Conservation (phyloP, 805 yeast genomes). For the Wickerhamiella lipophila region DNA sequence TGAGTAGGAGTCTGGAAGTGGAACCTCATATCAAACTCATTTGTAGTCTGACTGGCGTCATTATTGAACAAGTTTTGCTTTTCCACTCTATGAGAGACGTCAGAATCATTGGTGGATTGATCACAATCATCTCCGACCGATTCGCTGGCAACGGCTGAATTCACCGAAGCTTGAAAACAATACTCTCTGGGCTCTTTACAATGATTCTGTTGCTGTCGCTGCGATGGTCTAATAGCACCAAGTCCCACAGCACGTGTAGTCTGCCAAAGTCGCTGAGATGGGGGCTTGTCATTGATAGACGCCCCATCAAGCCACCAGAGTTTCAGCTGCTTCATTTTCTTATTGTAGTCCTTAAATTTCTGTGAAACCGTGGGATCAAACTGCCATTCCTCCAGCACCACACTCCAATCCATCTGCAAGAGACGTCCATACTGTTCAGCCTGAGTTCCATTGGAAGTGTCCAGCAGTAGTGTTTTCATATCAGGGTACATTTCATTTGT, state of each 20-base stretch:
- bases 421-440: constrained; percentile 9
- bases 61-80: too few relatives aligned
- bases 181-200: too few relatives aligned
- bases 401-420: constrained; percentile 10
- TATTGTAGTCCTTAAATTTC: neutral
- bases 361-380: neutral
- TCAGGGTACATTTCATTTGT: constrained; percentile 8
- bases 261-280: neutral
- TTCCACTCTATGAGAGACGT: too few relatives aligned
- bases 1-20: constrained; percentile 1
- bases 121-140: neutral
- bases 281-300: neutral
- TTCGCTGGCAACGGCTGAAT: neutral
- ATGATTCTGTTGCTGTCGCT: too few relatives aligned
- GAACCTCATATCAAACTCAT: constrained; percentile 9
- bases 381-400: neutral
- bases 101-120: too few relatives aligned
- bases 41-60: neutral
- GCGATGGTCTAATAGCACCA: neutral
- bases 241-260: constrained; percentile 1
- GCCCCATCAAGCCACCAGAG: constrained; percentile 14
- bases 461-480: constrained; percentile 6
- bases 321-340: neutral
- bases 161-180: neutral
- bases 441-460: constrained; percentile 3